A percentile compares a stretch with the other conserved stretches of the same genome.
phyloP scores from a whole-genome alignment of 176 grass and related monocot genomes.

The Microstegium vimineum region DNA sequence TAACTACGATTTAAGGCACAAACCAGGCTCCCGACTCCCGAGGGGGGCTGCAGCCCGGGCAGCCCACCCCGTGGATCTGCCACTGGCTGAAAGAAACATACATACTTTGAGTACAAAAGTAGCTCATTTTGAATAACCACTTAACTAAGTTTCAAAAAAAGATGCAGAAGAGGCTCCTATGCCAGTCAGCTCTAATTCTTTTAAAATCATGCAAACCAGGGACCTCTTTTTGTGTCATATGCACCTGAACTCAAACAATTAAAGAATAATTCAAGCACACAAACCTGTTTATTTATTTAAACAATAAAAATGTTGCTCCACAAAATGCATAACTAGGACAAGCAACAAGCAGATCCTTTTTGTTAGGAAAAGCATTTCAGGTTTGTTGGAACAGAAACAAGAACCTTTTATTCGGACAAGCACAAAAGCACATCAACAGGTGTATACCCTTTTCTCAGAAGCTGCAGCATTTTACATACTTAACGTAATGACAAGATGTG shows the following conservation, averaged over 20 bases:
- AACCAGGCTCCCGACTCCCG: too few species aligned
- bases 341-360: too few species aligned
- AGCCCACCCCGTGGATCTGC: too few species aligned
- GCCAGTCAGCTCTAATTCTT: neutral
- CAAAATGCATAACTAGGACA: neutral
- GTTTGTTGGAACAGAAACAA: neutral
- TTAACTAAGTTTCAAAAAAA: neutral
- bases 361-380: neutral
- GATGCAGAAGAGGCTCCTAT: neutral
- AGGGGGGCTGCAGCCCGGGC: too few species aligned
- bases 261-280: neutral
- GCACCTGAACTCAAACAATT: neutral
- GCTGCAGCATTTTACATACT: neutral
- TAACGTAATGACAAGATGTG: neutral
- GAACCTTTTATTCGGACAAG: conserved; percentile 9
- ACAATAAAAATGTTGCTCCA: neutral
- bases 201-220: too few species aligned
- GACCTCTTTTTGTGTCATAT: too few species aligned
- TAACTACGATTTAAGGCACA: too few species aligned
- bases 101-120: conserved; percentile 9
- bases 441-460: neutral
- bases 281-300: neutral
- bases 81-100: conserved; percentile 20
- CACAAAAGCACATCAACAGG: neutral
- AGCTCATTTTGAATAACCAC: neutral